Base-by-base conservation (phyloP, 768 basidiomycete species). In the Porpolomopsis calyptriformis region DNA sequence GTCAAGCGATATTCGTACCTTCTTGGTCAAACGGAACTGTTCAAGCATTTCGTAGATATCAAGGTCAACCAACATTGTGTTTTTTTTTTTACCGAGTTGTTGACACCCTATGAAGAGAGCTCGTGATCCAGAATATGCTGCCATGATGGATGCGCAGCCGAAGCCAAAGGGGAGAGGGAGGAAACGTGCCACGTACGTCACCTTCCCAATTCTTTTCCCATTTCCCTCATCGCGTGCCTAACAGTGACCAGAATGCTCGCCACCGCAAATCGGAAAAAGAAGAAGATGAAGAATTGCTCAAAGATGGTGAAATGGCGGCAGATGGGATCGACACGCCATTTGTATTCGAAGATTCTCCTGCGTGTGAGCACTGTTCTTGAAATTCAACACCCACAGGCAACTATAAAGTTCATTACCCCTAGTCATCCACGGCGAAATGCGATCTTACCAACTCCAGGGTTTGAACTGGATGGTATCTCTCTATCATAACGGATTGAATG, bases 191-290 rank as follows among this genome's bases (percentile, higher is more conserved):
- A 62, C 66, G 83, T 85, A 66, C 33, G 81, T 71, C 46, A 20
- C 20, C 39, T 39, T 24, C 25, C 36, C 29, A 14, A 16, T 23
- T n/a, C 33, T 4, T 7, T 19, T 6, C 5, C 2, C 3, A 2
- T 20, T 3, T 20, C 9, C 22, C 31, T 41, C 14, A 24, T 18
- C 3, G 4, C 39, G 27, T 10, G 8, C 27, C 11, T 39, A 47
- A 11, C 53, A 90, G 85, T 44, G 89, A 87, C 51, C 77, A 80
- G 40, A 80, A 61, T 40, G 75, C 83, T 22, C 83, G 93, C 8
- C 90, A 92, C 57, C 79, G 94, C 45, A 96, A 92, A 62, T 92
- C 89, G 0, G 96, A 99, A 64, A 96, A 96, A 64, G 96, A 99
- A 57, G 96, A 98, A 61, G 96, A 98, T 45, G 92, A 94, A 52